Percentiles rank a stretch among this genome's conserved stretches.
phyloP scores from a whole-genome alignment of 805 yeast genomes.

The Spathaspora girioi region DNA sequence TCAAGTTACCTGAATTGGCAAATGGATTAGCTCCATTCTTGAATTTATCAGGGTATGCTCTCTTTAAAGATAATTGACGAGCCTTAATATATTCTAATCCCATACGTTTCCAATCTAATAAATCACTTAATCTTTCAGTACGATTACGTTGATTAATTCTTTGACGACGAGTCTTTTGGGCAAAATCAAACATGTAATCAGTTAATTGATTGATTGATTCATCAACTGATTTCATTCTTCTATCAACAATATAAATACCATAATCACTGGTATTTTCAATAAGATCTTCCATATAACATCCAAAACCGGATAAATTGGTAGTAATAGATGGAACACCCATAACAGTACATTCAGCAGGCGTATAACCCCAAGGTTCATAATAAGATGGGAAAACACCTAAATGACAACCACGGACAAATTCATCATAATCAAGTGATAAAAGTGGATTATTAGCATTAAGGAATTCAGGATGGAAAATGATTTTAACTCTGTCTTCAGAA shows the following conservation, averaged over 20 bases:
- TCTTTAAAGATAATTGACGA: conserved; percentile 81
- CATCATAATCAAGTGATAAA: conserved; percentile 90
- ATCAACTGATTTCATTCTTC: conserved; percentile 87
- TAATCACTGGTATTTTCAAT: conserved; percentile 93
- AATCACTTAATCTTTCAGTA: conserved; percentile 88
- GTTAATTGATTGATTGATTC: conserved; percentile 89
- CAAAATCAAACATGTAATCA: conserved; percentile 85
- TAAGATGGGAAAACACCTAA: conserved; percentile 97
- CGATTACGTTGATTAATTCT: conserved; percentile 97
- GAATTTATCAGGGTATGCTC: conserved; percentile 90
- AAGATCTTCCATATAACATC: conserved; percentile 97
- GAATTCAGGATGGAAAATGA: conserved; percentile 97
- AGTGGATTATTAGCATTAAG: conserved; percentile 93
- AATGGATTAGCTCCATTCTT: conserved; percentile 48
- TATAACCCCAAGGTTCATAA: conserved; percentile 99
- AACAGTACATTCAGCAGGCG: conserved; percentile 98
- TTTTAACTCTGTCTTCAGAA: conserved; percentile 87
- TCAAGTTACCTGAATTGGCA: conserved; percentile 47
- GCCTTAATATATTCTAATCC: conserved; percentile 96
- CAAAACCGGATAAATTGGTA: conserved; percentile 93
- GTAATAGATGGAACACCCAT: conserved; percentile 99
- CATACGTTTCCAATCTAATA: conserved; percentile 97
- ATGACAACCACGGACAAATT: conserved; percentile 96
- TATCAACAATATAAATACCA: conserved; percentile 95
- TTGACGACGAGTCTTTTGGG: conserved; percentile 88